Evolutionary conservation across 2,329 filamentous ascomycete genomes (phyloP), one percentile per base, ranked within the genome.

Genomic region (Aureobasidium uvarum): DNA sequence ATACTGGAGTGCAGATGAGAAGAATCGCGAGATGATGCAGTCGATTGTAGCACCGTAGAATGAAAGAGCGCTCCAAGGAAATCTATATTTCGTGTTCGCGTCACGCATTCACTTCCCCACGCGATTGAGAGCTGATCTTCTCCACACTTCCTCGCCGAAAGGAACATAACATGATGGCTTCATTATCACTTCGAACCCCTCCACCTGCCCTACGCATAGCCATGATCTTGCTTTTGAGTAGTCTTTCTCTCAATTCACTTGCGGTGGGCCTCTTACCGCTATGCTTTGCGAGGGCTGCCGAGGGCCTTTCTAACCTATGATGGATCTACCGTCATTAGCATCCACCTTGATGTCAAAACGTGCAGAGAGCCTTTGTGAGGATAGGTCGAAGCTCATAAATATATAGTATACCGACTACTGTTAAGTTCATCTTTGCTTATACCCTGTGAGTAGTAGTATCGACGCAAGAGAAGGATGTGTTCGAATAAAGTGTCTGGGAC

Each of bases 1-100:
- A 84, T 84, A 51, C 39, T 70, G 60, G 23, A 18, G 51, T n/a
- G 33, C 39, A 38, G 20, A 14, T 16, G 36, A 14, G 10, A 14
- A 11, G 16, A 33, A 7, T 14, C 5, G 25, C 18, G n/a, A 25
- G 33, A 41, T 31, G 50, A 25, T 14, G 46, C 36, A 16, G 48
- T 54, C 13, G 56, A 48, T 2, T 25, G n/a, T 28, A 33, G 48
- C 5, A 51, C n/a, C n/a, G n/a, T n/a, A n/a, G n/a, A n/a, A n/a
- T 48, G 56, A n/a, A 43, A 10, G 56, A 16, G 8, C 45, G 39
- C 16, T 31, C 5, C 14, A 36, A 3, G n/a, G 20, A 48, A 55
- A 3, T 46, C 43, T 46, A 25, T 7, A 13, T 36, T 52, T 38
- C 51, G 51, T 38, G 51, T 54, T 38, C 31, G 51, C 33, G 33